Percentiles rank a stretch among this genome's conserved stretches.
Conservation (phyloP, 2,329 filamentous ascomycete genomes). For the Xylaria sp. region DNA sequence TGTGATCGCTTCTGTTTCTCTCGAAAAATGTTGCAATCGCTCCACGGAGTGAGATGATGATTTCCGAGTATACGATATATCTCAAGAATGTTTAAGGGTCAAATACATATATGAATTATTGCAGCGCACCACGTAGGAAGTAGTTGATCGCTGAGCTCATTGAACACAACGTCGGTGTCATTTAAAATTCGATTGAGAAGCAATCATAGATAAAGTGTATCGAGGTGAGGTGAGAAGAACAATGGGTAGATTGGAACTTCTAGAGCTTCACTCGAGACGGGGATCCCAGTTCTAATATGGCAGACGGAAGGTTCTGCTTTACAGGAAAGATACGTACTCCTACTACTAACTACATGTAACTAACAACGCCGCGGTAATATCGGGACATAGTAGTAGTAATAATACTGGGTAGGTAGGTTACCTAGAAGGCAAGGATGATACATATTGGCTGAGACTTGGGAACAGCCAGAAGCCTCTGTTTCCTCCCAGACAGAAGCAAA, state of each 20-base stretch:
- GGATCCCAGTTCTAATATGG: constrained; percentile 24
- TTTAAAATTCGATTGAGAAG: constrained; percentile 28
- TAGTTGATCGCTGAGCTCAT: constrained; percentile 45
- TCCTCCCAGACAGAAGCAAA: no score
- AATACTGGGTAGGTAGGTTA: no score
- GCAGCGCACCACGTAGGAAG: constrained; percentile 47
- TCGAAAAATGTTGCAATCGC: constrained; percentile 44
- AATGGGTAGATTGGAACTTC: constrained; percentile 4
- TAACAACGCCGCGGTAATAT: no score
- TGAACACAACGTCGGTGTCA: constrained; percentile 40
- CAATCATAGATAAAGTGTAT: background rate
- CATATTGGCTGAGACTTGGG: constrained; percentile 6
- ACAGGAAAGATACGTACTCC: background rate
- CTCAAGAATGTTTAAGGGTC: background rate
- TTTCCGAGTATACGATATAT: background rate
- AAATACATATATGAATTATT: constrained; percentile 32
- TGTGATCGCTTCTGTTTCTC: constrained; percentile 16
- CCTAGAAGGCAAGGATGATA: constrained; percentile 9
- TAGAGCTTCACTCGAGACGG: constrained; percentile 25
- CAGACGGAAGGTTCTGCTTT: constrained; percentile 17
- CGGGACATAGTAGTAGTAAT: no score
- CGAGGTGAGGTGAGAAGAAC: background rate
- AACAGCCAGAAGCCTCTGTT: background rate
- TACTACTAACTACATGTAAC: no score
- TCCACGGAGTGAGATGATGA: constrained; percentile 10